Base-by-base conservation (phyloP, 345 rosid species). In the Eutrema yunnanense region DNA sequence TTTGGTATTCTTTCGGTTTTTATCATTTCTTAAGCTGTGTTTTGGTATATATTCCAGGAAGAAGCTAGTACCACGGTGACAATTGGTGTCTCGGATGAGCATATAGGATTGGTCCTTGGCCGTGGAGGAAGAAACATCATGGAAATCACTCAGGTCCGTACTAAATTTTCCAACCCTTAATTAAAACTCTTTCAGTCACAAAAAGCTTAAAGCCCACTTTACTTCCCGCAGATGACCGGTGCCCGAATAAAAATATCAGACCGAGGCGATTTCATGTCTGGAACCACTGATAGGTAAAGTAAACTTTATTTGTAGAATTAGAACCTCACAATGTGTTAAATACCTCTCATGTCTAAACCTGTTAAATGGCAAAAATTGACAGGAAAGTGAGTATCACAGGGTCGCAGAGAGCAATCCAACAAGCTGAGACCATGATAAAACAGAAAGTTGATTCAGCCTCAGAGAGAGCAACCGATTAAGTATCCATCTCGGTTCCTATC, bases 321-420 rank as follows among this genome's bases (percentile, higher is more conserved):
- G 29, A 47, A 38, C 43, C 10, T n/a, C 46, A 44, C 29, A 37
- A 3, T 68, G 58, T 54, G 19, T 62, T 71, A 32, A n/a, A n/a
- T n/a, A 42, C 27, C 27, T 58, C 43, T 59, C 29, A 52, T 50
- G 57, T 43, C 65, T 71, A 64, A 75, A 69, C 54, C 46, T 47
- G 71, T 29, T 38, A 62, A 1, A 42, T 75, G 69, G 51, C 33
- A 2, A 4, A 58, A 73, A 14, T 37, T 75, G 50, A 73, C 87
- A 96, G 99, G 96, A 96, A 92, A 81, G 96, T 92, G 73, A 92
- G 89, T 9, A 96, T 96, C 80, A 88, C 88, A 2, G 99, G 99
- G 43, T 80, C 99, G 36, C 92, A 90, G 66, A 85, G 97, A 81
- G 92, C 98, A 32, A 80, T 92, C 59, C 86, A 80, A 34, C 82